Conservation (phyloP, 83 land plant species). For the Diphasiastrum complanatum region DNA sequence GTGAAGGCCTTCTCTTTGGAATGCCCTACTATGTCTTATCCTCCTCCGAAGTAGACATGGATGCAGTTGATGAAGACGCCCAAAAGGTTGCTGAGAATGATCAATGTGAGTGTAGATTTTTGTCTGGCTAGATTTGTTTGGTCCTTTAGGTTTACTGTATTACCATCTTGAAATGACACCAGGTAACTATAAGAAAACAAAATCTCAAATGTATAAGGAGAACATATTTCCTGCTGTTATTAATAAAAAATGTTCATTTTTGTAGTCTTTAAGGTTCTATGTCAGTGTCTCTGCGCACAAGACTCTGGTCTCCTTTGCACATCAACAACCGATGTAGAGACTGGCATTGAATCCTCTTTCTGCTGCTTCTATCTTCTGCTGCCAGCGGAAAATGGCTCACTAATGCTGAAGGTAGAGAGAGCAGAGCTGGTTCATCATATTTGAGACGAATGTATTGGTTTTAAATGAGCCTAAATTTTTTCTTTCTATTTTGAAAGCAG, state of each 20-base stretch:
- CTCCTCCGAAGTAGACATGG: conserved; percentile 37
- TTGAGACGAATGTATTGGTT: conserved; percentile 4
- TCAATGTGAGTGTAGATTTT: conserved; percentile 37
- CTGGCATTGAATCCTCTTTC: conserved; percentile 32
- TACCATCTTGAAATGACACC: background rate
- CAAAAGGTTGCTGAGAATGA: conserved; percentile 42
- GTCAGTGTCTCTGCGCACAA: conserved; percentile 37
- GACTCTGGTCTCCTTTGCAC: conserved; percentile 71
- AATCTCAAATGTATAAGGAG: too few species aligned
- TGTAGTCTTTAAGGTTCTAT: conserved; percentile 62
- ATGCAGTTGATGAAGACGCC: conserved; percentile 32
- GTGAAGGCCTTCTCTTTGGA: conserved; percentile 53
- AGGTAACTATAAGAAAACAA: background rate
- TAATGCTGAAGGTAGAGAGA: conserved; percentile 52
- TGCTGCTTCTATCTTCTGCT: conserved; percentile 65
- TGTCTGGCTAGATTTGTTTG: too few species aligned
- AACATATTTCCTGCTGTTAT: conserved; percentile 1
- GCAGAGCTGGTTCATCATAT: too few species aligned
- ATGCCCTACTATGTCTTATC: conserved; percentile 47
- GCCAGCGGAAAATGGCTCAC: conserved; percentile 47
- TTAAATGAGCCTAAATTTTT: background rate
- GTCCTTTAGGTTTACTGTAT: too few species aligned
- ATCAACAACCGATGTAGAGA: conserved; percentile 49
- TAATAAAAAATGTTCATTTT: background rate
- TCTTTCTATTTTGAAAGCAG: background rate